Base-by-base conservation (phyloP, 768 basidiomycete genomes). In the Megacollybia marginata region DNA sequence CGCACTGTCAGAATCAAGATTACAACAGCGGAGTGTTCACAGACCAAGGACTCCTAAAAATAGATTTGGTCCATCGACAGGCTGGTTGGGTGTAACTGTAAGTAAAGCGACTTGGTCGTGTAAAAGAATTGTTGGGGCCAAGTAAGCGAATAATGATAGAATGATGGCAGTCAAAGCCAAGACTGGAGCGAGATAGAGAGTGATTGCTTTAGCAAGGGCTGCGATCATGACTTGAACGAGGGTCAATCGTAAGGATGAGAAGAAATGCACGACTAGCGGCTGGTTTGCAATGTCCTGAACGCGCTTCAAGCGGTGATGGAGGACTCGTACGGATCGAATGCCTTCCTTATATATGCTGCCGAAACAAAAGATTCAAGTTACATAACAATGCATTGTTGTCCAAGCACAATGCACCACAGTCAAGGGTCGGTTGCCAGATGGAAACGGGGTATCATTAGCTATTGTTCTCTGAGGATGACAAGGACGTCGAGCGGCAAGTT, bases 11-110 rank as follows among this genome's bases (percentile, higher is more conserved):
- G 28, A 48, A 2, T 12, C 45, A 46, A 19, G 57, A 11, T n/a
- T 55, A 42, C 10, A n/a, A 31, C 5, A 20, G 36, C 23, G 31
- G 28, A 33, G 33, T 33, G 42, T 38, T 34, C 12, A 56, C 68
- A n/a, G 63, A 80, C 87, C 88, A 40, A 90, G 64, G 10, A 76
- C 60, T 16, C 88, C 88, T 42, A 88, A 59, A 59, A 82, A 78
- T 33, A 85, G 62, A 44, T 75, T 82, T 3, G 88, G 83, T 7
- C 88, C 88, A 61, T 89, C 86, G 10, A 82, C 65, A 18, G 55
- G 58, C 44, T 60, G 51, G 9, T 13, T 43, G 10, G 85, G 85
- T 2, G 72, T 70, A 3, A 91, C 81, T 2, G 71, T 76, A 42
- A 88, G 67, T 33, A 91, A 70, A 6, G 84, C 72, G 16, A 90